Conservation (phyloP, 805 yeast species). For the Lachancea fermentati region DNA sequence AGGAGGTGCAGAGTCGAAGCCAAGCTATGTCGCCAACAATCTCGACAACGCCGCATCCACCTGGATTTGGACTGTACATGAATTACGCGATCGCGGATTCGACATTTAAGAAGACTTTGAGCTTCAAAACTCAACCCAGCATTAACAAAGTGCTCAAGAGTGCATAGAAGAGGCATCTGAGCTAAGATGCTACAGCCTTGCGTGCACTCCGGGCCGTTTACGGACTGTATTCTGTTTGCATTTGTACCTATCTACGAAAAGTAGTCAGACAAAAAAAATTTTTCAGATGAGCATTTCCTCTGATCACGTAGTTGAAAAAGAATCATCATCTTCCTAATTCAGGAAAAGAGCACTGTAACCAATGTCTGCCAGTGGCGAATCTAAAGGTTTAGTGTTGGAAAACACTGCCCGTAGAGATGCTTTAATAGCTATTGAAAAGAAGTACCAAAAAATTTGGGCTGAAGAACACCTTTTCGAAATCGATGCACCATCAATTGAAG, state of each 20-base stretch:
- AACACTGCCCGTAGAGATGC: constrained; percentile 94
- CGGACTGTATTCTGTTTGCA: background rate
- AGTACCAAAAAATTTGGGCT: constrained; percentile 82
- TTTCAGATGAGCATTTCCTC: background rate
- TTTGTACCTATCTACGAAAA: background rate
- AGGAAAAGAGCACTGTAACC: background rate
- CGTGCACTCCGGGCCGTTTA: background rate
- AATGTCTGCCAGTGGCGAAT: constrained; percentile 26
- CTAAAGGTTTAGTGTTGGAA: constrained; percentile 34
- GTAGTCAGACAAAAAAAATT: background rate
- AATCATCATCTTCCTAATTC: background rate
- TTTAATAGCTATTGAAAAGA: constrained; percentile 79
- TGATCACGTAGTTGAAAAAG: constrained; percentile 1
- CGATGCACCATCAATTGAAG: constrained; percentile 78
- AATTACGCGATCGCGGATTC: constrained; percentile 50
- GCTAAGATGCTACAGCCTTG: background rate
- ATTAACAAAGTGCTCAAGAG: too few relatives aligned
- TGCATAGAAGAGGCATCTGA: too few relatives aligned
- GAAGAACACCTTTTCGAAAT: constrained; percentile 82
- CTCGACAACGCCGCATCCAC: constrained; percentile 58
- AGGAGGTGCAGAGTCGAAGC: constrained; percentile 49
- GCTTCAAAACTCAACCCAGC: too few relatives aligned
- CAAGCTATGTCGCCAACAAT: constrained; percentile 55
- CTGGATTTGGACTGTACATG: constrained; percentile 74
- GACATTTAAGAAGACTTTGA: constrained; percentile 14